Evolutionary conservation across 768 basidiomycete genomes (phyloP).

Genomic region (Wakefieldia striispora): DNA sequence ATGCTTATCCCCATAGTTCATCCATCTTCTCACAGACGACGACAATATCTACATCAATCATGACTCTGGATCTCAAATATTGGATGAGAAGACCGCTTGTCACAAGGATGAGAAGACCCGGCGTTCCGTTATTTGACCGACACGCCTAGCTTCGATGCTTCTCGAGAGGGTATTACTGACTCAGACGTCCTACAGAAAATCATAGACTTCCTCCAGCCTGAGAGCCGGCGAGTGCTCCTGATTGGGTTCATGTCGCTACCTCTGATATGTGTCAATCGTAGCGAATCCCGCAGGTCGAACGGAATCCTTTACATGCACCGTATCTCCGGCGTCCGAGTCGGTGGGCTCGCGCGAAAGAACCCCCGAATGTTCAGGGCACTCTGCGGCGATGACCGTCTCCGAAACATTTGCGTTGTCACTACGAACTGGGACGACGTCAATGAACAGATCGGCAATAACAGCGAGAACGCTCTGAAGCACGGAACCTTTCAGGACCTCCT

Average conservation of each 20-base stretch:
- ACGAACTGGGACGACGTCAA: slow-evolving; percentile 44
- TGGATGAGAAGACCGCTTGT: not conserved
- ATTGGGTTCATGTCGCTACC: not conserved
- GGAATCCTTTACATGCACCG: slow-evolving; percentile 48
- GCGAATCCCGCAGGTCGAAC: slow-evolving; percentile 24
- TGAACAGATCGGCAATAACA: slow-evolving; percentile 21
- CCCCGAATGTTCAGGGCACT: slow-evolving; percentile 43
- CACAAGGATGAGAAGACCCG: not conserved
- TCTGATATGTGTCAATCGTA: not conserved
- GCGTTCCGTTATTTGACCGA: slow-evolving; percentile 15
- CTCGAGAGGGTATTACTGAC: slow-evolving; percentile 12
- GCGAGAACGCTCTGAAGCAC: slow-evolving; percentile 30
- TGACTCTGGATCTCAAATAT: not conserved
- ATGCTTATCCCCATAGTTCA: not conserved
- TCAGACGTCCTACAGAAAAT: slow-evolving; percentile 20
- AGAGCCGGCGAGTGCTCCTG: not conserved
- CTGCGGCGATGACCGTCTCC: slow-evolving; percentile 42
- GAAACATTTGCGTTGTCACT: slow-evolving; percentile 45
- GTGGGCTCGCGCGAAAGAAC: slow-evolving; percentile 39
- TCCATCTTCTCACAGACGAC: slow-evolving; percentile 4
- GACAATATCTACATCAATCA: slow-evolving; percentile 3
- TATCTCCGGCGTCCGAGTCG: slow-evolving; percentile 42
- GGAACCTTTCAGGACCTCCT: slow-evolving; percentile 44
- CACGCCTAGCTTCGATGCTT: slow-evolving; percentile 9
- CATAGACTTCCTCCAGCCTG: not conserved